A percentile compares a stretch with the other conserved stretches of the same genome.
phyloP scores from a whole-genome alignment of 495 filamentous ascomycete genomes.

The Astrothelium subdiscretum region DNA sequence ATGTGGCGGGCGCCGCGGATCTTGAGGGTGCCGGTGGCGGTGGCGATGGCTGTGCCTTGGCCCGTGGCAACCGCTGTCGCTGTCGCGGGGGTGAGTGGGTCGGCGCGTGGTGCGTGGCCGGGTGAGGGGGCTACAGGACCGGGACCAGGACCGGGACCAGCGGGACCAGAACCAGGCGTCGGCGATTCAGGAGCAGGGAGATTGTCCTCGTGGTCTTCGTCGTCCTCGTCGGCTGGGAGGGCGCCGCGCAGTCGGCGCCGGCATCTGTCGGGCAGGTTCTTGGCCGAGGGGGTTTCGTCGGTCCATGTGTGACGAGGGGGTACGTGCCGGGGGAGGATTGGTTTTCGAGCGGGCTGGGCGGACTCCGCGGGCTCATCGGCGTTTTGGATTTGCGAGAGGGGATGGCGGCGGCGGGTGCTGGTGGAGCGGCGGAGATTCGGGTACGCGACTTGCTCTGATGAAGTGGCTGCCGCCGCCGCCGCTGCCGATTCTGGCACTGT shows the following conservation, averaged over 20 bases:
- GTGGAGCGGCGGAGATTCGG: background rate
- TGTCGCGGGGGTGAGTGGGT: background rate
- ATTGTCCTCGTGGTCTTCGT: too few relatives aligned
- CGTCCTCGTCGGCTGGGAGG: background rate
- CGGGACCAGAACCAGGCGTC: background rate
- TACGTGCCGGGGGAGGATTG: background rate
- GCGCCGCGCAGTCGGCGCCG: background rate
- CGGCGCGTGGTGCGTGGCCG: too few relatives aligned
- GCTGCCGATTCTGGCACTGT: conserved; percentile 20
- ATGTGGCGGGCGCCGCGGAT: conserved; percentile 22
- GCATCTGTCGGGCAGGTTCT: background rate
- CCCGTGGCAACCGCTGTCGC: background rate
- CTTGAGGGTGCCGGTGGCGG: conserved; percentile 10
- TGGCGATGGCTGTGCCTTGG: background rate
- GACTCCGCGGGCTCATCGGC: background rate
- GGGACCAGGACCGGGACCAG: background rate
- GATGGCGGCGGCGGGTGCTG: background rate
- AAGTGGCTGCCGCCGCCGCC: background rate
- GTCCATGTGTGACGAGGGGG: background rate
- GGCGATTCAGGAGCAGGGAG: background rate
- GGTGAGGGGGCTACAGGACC: background rate
- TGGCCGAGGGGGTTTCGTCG: background rate
- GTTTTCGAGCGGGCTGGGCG: background rate
- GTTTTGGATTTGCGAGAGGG: background rate
- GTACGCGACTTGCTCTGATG: background rate